Percentiles rank a stretch among this genome's conserved stretches.
phyloP scores from a whole-genome alignment of 176 grass and related monocot genomes.

The Oryza meridionalis region DNA sequence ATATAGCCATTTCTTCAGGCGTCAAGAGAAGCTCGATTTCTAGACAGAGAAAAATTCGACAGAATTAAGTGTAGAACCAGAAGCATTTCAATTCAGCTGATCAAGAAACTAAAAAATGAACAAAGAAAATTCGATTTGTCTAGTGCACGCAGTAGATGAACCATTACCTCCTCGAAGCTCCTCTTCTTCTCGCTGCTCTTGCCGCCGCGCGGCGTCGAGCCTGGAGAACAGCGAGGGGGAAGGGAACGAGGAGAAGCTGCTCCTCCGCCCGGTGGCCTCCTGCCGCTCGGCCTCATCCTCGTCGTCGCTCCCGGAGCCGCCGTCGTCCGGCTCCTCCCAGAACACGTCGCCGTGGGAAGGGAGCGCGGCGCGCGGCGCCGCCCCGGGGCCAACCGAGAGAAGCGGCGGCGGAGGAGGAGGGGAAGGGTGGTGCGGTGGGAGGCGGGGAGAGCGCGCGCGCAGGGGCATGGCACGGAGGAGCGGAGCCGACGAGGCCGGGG shows the following conservation, averaged over 20 bases:
- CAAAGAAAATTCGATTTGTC: neutral
- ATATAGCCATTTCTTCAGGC: slow-evolving; percentile 80
- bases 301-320: slow-evolving; percentile 61
- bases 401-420: neutral
- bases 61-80: neutral
- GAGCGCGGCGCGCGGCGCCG: neutral
- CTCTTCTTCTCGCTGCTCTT: slow-evolving; percentile 43
- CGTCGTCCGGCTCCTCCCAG: slow-evolving; percentile 79
- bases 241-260: neutral
- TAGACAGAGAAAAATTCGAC: no score
- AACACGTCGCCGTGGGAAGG: slow-evolving; percentile 38
- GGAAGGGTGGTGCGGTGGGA: neutral
- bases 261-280: neutral
- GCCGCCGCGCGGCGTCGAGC: slow-evolving; percentile 23
- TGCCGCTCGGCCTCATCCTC: slow-evolving; percentile 28
- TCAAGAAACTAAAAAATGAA: neutral
- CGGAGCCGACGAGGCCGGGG: neutral
- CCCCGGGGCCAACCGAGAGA: neutral
- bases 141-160: neutral
- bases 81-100: neutral
- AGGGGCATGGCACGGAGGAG: neutral
- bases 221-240: slow-evolving; percentile 24
- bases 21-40: slow-evolving; percentile 70
- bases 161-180: slow-evolving; percentile 44
- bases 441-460: neutral